Evolutionary conservation across 148 eudicot genomes (phyloP).

Genomic region (Silene latifolia): DNA sequence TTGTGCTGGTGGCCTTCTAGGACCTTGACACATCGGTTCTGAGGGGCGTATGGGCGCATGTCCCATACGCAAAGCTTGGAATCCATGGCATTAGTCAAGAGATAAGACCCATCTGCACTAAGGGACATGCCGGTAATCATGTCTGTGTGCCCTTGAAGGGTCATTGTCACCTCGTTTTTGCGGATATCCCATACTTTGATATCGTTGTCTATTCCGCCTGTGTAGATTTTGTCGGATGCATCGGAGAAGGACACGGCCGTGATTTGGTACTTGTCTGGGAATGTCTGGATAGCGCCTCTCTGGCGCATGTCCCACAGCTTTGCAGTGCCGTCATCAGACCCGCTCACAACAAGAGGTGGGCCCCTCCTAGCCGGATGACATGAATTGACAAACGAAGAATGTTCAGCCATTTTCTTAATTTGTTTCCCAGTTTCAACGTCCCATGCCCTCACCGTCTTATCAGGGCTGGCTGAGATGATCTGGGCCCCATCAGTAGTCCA

Average conservation of each 20-base stretch:
- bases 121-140: slow-evolving; percentile 93
- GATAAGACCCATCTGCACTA: slow-evolving; percentile 95
- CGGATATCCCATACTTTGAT: slow-evolving; percentile 94
- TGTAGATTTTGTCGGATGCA: slow-evolving; percentile 89
- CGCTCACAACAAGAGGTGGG: slow-evolving; percentile 90
- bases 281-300: slow-evolving; percentile 91
- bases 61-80: slow-evolving; percentile 89
- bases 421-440: slow-evolving; percentile 94
- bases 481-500: slow-evolving; percentile 92
- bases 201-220: slow-evolving; percentile 83
- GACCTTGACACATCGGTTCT: slow-evolving; percentile 87
- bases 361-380: slow-evolving; percentile 92
- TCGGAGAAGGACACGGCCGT: slow-evolving; percentile 94
- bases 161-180: slow-evolving; percentile 87
- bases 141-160: slow-evolving; percentile 85
- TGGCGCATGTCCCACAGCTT: slow-evolving; percentile 99
- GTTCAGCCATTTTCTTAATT: slow-evolving; percentile 88
- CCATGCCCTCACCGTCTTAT: slow-evolving; percentile 92
- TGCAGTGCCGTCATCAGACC: slow-evolving; percentile 96
- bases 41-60: slow-evolving; percentile 98
- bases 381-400: slow-evolving; percentile 79
- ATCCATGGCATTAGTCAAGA: slow-evolving; percentile 91
- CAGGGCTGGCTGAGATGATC: slow-evolving; percentile 88
- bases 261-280: slow-evolving; percentile 90
- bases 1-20: slow-evolving; percentile 95